phyloP scores from a whole-genome alignment of 305 asterid species.

The Solanum hybrid region DNA sequence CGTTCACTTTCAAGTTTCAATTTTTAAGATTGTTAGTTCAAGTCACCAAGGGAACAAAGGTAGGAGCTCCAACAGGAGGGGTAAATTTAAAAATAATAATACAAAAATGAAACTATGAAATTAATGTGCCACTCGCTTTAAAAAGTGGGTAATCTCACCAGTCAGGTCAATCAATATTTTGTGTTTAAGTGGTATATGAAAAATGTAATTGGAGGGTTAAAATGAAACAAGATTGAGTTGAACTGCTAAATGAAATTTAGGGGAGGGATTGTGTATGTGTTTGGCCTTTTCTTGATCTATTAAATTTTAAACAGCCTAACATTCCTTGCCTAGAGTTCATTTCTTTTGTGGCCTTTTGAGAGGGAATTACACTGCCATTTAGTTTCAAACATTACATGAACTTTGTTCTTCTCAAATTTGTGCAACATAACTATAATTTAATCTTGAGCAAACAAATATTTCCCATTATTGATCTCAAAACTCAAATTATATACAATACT shows the following conservation, averaged over 20 bases:
- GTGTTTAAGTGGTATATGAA: background rate
- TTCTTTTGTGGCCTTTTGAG: background rate
- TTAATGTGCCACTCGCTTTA: background rate
- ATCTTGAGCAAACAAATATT: background rate
- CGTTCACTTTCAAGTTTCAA: too few relatives aligned
- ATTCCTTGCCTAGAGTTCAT: background rate
- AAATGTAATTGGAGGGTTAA: background rate
- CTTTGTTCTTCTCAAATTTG: background rate
- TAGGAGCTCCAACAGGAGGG: background rate
- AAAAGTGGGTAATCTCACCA: background rate
- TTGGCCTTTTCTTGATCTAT: background rate
- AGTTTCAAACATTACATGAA: background rate
- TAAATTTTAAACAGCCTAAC: background rate
- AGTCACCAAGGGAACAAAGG: background rate
- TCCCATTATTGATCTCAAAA: background rate
- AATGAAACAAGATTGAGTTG: background rate
- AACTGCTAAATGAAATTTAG: too few relatives aligned
- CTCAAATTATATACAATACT: background rate
- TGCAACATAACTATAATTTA: background rate
- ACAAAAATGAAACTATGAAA: background rate
- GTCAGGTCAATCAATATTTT: background rate
- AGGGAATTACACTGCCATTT: background rate
- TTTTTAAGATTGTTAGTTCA: background rate
- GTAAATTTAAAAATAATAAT: too few relatives aligned
- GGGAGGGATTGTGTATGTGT: background rate